Conservation (phyloP, 495 filamentous ascomycete genomes). For the Cercophora samala region DNA sequence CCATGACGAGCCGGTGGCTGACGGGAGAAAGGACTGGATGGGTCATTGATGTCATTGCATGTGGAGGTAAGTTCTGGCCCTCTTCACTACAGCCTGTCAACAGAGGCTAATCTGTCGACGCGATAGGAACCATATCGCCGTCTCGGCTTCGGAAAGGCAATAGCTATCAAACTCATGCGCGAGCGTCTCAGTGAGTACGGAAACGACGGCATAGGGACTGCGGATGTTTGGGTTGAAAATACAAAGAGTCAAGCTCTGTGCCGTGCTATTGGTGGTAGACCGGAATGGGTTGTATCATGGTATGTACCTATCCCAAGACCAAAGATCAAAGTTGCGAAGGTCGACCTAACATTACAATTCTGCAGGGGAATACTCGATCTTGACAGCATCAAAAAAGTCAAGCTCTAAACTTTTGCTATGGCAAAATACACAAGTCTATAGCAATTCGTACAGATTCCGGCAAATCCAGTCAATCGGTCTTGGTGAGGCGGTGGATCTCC, state of each 20-base stretch:
- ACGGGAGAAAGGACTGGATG: constrained; percentile 29
- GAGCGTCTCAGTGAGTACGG: constrained; percentile 38
- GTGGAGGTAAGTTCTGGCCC: constrained; percentile 30
- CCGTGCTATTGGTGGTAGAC: constrained; percentile 41
- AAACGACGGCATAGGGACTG: constrained; percentile 40
- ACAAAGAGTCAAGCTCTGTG: constrained; percentile 41
- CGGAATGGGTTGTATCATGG: constrained; percentile 41
- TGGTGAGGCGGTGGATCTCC: constrained; percentile 74
- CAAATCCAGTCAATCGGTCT: not conserved
- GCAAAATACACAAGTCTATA: constrained; percentile 7
- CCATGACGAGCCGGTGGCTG: not conserved
- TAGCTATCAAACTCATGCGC: constrained; percentile 39
- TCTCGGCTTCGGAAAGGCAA: constrained; percentile 44
- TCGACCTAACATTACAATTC: not conserved
- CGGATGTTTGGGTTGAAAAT: constrained; percentile 44
- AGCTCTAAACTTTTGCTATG: constrained; percentile 12
- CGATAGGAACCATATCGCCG: constrained; percentile 42
- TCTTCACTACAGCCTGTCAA: too few species aligned
- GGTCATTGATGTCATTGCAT: constrained; percentile 34
- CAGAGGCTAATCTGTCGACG: too few species aligned
- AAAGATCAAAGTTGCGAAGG: not conserved
- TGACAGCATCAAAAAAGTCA: constrained; percentile 13
- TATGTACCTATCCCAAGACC: constrained; percentile 25
- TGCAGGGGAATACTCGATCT: constrained; percentile 28
- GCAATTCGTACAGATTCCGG: constrained; percentile 11